Conservation (phyloP, 345 rosid genomes). For the Aethionema arabicum region DNA sequence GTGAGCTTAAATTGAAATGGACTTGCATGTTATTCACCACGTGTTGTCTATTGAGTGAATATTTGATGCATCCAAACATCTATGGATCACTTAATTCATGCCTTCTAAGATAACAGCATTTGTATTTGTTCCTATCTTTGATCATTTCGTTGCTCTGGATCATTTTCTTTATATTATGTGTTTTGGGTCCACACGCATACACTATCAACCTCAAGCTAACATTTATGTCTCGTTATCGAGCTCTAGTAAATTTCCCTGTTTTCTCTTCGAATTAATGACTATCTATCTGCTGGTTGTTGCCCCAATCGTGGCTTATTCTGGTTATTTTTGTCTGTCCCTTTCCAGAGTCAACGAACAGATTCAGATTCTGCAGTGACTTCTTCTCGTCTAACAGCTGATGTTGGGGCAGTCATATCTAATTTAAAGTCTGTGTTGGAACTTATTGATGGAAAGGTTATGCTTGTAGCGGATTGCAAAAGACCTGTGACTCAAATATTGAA, state of each 20-base stretch:
- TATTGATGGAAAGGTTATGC: constrained; percentile 84
- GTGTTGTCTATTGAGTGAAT: constrained; percentile 7
- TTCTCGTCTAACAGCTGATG: constrained; percentile 81
- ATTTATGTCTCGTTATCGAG: constrained; percentile 22
- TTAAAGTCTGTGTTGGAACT: constrained; percentile 78
- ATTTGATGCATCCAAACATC: constrained; percentile 15
- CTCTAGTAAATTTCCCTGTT: constrained; percentile 13
- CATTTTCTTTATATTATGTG: constrained; percentile 24
- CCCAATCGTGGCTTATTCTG: constrained; percentile 21
- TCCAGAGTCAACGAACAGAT: constrained; percentile 79
- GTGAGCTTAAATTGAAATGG: constrained; percentile 11
- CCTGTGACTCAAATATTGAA: constrained; percentile 68
- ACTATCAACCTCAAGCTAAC: constrained; percentile 17
- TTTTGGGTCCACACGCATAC: constrained; percentile 10
- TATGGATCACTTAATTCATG: constrained; percentile 16
- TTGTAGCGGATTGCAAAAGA: constrained; percentile 78
- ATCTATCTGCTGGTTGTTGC: constrained; percentile 19
- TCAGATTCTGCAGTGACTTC: constrained; percentile 86
- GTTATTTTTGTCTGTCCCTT: constrained; percentile 20
- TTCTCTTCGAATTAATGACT: background rate
- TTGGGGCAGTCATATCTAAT: constrained; percentile 73
- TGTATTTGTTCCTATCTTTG: constrained; percentile 13
- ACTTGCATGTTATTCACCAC: constrained; percentile 20
- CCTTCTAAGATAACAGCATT: constrained; percentile 16
- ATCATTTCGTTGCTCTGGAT: constrained; percentile 11